phyloP scores from a whole-genome alignment of 192 early-diverging fungal genomes.

The Mortierella hygrophila region DNA sequence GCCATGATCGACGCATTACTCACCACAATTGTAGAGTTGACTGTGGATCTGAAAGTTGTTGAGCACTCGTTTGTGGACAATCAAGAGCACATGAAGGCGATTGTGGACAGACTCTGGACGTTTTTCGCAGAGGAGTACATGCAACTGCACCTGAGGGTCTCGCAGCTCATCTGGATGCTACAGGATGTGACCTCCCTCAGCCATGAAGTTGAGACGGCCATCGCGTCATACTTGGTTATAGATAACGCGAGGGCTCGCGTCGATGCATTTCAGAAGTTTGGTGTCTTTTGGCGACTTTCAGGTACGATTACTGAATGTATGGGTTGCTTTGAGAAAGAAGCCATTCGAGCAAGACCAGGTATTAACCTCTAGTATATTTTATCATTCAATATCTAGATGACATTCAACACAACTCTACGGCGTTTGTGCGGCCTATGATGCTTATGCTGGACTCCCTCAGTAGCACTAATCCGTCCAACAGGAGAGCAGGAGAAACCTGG shows the following conservation, averaged over 20 bases:
- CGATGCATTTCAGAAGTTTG: conserved; percentile 72
- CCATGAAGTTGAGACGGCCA: conserved; percentile 71
- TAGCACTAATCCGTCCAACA: conserved; percentile 64
- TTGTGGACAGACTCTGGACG: conserved; percentile 76
- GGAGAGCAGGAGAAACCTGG: conserved; percentile 78
- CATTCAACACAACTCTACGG: conserved; percentile 48
- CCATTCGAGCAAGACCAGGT: no score
- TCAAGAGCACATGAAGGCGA: conserved; percentile 46
- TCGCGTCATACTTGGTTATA: conserved; percentile 64
- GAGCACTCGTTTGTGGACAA: conserved; percentile 40
- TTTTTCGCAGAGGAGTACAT: conserved; percentile 69
- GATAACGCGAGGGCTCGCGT: conserved; percentile 50
- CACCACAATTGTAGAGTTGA: conserved; percentile 59
- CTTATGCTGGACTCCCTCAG: conserved; percentile 80
- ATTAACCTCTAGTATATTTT: not conserved
- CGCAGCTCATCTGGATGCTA: conserved; percentile 77
- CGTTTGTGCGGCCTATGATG: conserved; percentile 83
- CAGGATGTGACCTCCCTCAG: conserved; percentile 63
- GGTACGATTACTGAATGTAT: conserved; percentile 19
- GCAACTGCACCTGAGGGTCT: conserved; percentile 70
- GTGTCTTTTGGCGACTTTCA: conserved; percentile 77
- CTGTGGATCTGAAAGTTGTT: conserved; percentile 53
- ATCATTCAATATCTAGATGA: conserved; percentile 28
- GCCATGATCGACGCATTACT: conserved; percentile 62
- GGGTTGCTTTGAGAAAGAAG: not conserved